phyloP scores from a whole-genome alignment of 2,329 filamentous ascomycete genomes.

The Penicillium sp. region DNA sequence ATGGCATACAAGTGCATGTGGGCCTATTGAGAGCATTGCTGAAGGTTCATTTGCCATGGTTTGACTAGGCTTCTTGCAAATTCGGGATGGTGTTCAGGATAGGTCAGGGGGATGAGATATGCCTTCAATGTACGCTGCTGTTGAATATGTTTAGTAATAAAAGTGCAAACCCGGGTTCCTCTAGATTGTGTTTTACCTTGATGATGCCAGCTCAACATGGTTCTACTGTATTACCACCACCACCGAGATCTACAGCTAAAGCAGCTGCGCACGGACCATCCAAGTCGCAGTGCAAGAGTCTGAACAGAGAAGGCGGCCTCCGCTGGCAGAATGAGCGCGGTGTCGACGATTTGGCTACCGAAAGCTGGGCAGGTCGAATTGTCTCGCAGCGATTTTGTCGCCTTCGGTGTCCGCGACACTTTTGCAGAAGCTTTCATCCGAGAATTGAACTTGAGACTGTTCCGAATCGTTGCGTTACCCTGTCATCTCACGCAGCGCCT shows the following conservation, averaged over 20 bases:
- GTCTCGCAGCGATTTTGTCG: not conserved
- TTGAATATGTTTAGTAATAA: not conserved
- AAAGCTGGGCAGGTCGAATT: not conserved
- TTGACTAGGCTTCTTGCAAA: slow-evolving; percentile 4
- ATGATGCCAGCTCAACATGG: too few species aligned
- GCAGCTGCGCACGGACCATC: not conserved
- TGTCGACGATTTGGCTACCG: not conserved
- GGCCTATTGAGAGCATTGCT: slow-evolving; percentile 50
- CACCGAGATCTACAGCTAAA: too few species aligned
- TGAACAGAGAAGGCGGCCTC: slow-evolving; percentile 29
- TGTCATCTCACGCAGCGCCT: not conserved
- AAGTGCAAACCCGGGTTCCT: not conserved
- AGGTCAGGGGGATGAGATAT: not conserved
- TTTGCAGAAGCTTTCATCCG: not conserved
- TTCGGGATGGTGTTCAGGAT: slow-evolving; percentile 12
- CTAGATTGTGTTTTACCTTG: too few species aligned
- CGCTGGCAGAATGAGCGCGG: slow-evolving; percentile 29
- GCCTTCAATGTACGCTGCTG: not conserved
- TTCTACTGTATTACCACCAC: too few species aligned
- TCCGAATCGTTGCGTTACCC: not conserved
- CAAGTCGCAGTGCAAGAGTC: slow-evolving; percentile 1
- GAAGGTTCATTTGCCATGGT: not conserved
- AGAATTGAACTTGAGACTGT: not conserved
- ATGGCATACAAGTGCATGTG: slow-evolving; percentile 80
- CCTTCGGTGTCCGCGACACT: too few species aligned